A percentile compares a stretch with the other conserved stretches of the same genome.
phyloP scores from a whole-genome alignment of 495 filamentous ascomycete genomes.

The Neurospora intermedia region DNA sequence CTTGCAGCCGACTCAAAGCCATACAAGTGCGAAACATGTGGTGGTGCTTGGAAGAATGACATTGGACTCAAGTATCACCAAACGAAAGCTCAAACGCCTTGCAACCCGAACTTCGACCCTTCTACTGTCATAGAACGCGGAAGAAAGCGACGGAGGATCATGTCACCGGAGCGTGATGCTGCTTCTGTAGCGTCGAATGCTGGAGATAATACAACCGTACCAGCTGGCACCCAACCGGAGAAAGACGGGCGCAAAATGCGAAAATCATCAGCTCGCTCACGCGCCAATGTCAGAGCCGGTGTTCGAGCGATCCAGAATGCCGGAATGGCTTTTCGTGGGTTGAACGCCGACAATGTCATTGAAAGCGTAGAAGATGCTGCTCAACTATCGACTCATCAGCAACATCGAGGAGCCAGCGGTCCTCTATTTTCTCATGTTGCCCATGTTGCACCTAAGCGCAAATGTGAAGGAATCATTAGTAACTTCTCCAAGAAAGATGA shows the following conservation, averaged over 20 bases:
- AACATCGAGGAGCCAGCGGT: not conserved
- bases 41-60: slow-evolving; percentile 39
- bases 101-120: slow-evolving; percentile 39
- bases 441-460: not conserved
- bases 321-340: not conserved
- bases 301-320: not conserved
- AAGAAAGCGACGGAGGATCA: slow-evolving; percentile 14
- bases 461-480: not conserved
- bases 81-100: slow-evolving; percentile 34
- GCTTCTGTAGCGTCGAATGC: slow-evolving; percentile 22
- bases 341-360: not conserved
- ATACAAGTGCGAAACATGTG: slow-evolving; percentile 37
- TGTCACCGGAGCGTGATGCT: slow-evolving; percentile 12
- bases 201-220: slow-evolving; percentile 27
- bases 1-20: slow-evolving; percentile 12
- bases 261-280: slow-evolving; percentile 2
- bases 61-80: slow-evolving; percentile 43
- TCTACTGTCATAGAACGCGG: slow-evolving; percentile 11
- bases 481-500: not conserved
- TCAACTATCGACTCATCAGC: not conserved
- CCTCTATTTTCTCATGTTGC: not conserved
- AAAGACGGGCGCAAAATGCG: slow-evolving; percentile 2
- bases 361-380: not conserved
- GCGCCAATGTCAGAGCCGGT: not conserved
- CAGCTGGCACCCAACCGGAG: not conserved